These are phyloP conservation scores for Otatea glauca DNA, from an alignment of 176 grass and related monocot species.

Conservation along the genomic window DNA sequence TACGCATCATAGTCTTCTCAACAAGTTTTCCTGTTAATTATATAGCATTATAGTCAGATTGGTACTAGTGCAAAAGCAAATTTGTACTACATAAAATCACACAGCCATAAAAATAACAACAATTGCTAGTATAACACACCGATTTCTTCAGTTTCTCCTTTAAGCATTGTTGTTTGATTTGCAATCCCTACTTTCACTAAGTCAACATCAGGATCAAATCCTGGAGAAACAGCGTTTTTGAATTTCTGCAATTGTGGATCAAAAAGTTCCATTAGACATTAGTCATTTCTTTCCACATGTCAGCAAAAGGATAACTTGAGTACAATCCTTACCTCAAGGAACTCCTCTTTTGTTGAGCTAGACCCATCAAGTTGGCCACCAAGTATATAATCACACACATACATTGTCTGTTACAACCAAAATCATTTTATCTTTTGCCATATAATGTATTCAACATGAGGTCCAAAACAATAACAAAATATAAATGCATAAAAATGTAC, in stretches of 20 bases:
- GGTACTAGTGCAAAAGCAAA: conserved; percentile 3
- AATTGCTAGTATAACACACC: conserved; percentile 47
- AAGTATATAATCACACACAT: conserved; percentile 96
- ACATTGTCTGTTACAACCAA: conserved; percentile 63
- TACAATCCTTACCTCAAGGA: conserved; percentile 66
- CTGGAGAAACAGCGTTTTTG: conserved; percentile 77
- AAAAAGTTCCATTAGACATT: conserved; percentile 17
- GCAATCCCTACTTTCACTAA: conserved; percentile 88
- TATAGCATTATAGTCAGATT: conserved; percentile 14
- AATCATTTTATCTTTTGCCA: conserved; percentile 23
- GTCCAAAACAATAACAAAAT: conserved; percentile 15
- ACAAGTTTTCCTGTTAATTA: conserved; percentile 73
- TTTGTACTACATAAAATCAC: conserved; percentile 6
- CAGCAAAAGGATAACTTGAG: conserved; percentile 22
- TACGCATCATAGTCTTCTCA: conserved; percentile 96
- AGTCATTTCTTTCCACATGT: conserved; percentile 4
- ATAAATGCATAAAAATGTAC: conserved; percentile 38
- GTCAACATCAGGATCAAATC: conserved; percentile 97
- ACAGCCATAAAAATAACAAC: conserved; percentile 1
- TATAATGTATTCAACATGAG: background rate
- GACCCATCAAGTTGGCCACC: conserved; percentile 88
- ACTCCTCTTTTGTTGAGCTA: conserved; percentile 87
- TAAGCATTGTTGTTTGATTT: conserved; percentile 99
- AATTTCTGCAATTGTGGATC: conserved; percentile 72
- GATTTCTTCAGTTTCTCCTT: conserved; percentile 99